These are phyloP conservation scores for Sordariomycetes sp. DNA, from an alignment of 2,329 filamentous ascomycete species.

Conservation along the genomic window DNA sequence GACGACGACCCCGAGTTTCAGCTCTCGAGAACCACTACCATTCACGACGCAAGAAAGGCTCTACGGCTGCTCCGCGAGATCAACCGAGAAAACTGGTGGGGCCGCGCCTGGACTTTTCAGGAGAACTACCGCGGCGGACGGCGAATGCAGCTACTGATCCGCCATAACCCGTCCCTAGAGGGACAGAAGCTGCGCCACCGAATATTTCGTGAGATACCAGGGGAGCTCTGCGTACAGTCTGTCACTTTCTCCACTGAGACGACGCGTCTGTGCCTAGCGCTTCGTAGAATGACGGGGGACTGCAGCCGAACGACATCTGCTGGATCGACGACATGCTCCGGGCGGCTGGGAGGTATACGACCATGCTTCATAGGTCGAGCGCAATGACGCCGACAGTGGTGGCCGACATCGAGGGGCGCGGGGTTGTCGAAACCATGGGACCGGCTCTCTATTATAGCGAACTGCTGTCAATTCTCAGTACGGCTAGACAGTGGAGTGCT, in stretches of 20 bases:
- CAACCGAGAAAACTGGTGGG: constrained; percentile 17
- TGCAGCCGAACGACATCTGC: constrained; percentile 2
- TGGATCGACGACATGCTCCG: too few relatives aligned
- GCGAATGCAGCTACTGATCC: constrained; percentile 17
- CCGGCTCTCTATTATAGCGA: constrained; percentile 17
- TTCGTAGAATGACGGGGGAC: constrained; percentile 16
- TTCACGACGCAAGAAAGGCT: constrained; percentile 8
- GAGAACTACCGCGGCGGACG: constrained; percentile 19
- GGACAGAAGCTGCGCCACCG: too few relatives aligned
- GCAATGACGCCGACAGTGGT: too few relatives aligned
- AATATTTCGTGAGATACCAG: constrained; percentile 8
- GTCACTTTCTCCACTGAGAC: constrained; percentile 11
- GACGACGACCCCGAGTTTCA: constrained; percentile 5
- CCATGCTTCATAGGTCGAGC: too few relatives aligned
- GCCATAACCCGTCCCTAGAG: constrained; percentile 11
- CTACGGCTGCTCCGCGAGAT: constrained; percentile 13
- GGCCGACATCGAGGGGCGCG: constrained; percentile 7
- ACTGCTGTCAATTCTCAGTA: constrained; percentile 19
- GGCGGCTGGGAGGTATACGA: too few relatives aligned
- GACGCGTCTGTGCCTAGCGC: constrained; percentile 9
- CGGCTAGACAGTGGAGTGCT: constrained; percentile 13
- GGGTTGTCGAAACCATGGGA: constrained; percentile 14
- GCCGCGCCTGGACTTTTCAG: constrained; percentile 20
- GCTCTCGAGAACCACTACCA: not conserved
- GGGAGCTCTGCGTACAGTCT: constrained; percentile 15